phyloP scores from a whole-genome alignment of 192 early-diverging fungal species.

The Dissophora ornata region DNA sequence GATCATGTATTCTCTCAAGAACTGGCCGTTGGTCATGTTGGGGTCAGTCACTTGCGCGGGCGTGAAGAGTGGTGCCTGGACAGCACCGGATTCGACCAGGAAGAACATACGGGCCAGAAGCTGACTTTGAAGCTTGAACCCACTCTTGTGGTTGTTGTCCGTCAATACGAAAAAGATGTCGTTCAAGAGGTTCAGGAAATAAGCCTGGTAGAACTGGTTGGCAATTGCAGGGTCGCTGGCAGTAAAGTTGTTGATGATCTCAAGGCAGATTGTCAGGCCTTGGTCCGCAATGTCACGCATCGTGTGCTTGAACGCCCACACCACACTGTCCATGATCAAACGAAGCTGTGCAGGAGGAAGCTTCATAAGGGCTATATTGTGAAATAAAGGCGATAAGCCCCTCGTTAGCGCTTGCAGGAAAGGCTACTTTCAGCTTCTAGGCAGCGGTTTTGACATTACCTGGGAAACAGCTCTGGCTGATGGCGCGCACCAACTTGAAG shows the following conservation, averaged over 20 bases:
- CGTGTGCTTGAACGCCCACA: constrained; percentile 99
- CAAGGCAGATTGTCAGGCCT: constrained; percentile 87
- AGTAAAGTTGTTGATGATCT: constrained; percentile 90
- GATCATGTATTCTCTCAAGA: constrained; percentile 85
- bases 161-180: constrained; percentile 98
- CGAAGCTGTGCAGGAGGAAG: constrained; percentile 89
- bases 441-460: constrained; percentile 52
- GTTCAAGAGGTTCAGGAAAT: constrained; percentile 91
- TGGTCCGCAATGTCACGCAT: constrained; percentile 97
- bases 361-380: constrained; percentile 75
- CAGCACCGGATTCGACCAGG: constrained; percentile 82
- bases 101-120: constrained; percentile 93
- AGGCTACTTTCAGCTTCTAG: too few species aligned
- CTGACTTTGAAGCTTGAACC: constrained; percentile 92
- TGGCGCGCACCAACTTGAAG: constrained; percentile 92
- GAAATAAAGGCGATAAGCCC: too few species aligned
- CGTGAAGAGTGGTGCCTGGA: constrained; percentile 90
- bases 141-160: constrained; percentile 97
- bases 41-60: constrained; percentile 77
- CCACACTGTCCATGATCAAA: constrained; percentile 93
- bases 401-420: too few species aligned
- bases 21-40: constrained; percentile 82
- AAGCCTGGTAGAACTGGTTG: constrained; percentile 91
- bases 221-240: constrained; percentile 77
- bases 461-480: constrained; percentile 93